These are phyloP conservation scores for Monilinia laxa DNA, from an alignment of 2,329 filamentous ascomycete genomes.

Conservation along the genomic window DNA sequence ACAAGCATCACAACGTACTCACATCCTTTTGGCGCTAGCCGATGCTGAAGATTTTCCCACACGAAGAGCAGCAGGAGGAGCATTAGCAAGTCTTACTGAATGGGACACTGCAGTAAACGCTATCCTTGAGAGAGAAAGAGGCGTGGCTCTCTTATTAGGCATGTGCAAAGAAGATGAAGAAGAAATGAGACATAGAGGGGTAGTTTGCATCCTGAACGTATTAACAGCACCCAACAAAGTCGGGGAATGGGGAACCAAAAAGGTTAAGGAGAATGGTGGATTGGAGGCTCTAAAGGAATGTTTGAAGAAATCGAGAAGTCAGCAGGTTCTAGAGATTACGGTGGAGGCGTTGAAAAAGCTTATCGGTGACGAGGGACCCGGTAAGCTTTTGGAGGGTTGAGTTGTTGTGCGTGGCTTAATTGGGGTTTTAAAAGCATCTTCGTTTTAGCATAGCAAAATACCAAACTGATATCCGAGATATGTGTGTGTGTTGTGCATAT, in stretches of 20 bases:
- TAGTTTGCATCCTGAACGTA: constrained; percentile 74
- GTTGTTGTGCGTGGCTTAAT: neutral
- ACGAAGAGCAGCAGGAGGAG: constrained; percentile 81
- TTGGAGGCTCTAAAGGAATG: constrained; percentile 68
- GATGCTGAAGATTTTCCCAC: constrained; percentile 82
- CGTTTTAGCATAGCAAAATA: neutral
- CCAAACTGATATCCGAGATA: neutral
- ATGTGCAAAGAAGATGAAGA: constrained; percentile 74
- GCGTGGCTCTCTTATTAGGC: constrained; percentile 74
- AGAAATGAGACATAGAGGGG: constrained; percentile 68
- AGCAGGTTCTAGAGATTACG: constrained; percentile 68
- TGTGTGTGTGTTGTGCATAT: too few species aligned
- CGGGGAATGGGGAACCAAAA: constrained; percentile 59
- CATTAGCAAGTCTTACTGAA: constrained; percentile 77
- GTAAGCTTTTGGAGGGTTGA: constrained; percentile 11
- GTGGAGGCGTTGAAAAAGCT: constrained; percentile 67
- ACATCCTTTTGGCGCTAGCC: constrained; percentile 82
- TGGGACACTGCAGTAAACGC: constrained; percentile 72
- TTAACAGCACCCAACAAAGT: constrained; percentile 64
- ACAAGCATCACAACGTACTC: constrained; percentile 70
- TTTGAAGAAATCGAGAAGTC: constrained; percentile 65
- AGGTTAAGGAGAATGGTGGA: constrained; percentile 61
- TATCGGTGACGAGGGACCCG: constrained; percentile 27
- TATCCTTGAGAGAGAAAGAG: constrained; percentile 68
- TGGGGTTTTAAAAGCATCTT: neutral